Evolutionary conservation across 169 alveolate genomes (phyloP), one percentile per base, ranked within the genome.

Genomic region (Eimeria sp.): DNA sequence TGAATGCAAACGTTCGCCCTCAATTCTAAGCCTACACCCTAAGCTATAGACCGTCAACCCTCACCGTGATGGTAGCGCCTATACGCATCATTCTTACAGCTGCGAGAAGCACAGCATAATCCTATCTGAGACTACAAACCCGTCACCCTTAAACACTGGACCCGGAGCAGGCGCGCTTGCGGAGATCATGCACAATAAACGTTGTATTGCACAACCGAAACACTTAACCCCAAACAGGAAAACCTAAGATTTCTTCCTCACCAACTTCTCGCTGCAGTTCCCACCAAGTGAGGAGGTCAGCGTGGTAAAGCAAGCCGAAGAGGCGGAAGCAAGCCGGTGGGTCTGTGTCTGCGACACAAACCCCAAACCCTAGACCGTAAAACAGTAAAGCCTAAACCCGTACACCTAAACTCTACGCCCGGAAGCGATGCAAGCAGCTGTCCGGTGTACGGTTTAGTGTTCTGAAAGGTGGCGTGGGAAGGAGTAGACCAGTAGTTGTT

Each of bases 261-360:
- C 97, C 97, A 13, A 89, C 89, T 63, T 95, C 97, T 30, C 97
- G 73, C 83, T 89, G 51, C 78, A 87, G 96, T n/a, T 95, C 95
- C 97, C 97, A 95, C 89, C 90, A 70, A 58, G 87, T 91, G 18
- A 86, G 97, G 49, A 86, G 84, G 67, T 93, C 95, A 49, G 82
- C 95, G 14, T 45, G 47, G 89, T 57, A 95, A 27, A 88, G 89
- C 94, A 73, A 87, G 2, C 82, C 76, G 30, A 80, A 80, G 72
- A 96, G 90, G 47, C 97, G 84, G 65, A 70, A 67, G 27, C 94
- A 45, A 7, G 89, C 96, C 2, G 86, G 70, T 27, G 96, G 96
- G n/a, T 30, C 92, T 54, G 67, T 87, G 47, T 93, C 97, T 93
- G 97, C 88, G 16, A 22, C 82, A 25, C 58, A 61, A 54, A 45